Percentiles rank a stretch among this genome's conserved stretches.
phyloP scores from a whole-genome alignment of 352 stramenopile genomes.

The Pythium monospermum region DNA sequence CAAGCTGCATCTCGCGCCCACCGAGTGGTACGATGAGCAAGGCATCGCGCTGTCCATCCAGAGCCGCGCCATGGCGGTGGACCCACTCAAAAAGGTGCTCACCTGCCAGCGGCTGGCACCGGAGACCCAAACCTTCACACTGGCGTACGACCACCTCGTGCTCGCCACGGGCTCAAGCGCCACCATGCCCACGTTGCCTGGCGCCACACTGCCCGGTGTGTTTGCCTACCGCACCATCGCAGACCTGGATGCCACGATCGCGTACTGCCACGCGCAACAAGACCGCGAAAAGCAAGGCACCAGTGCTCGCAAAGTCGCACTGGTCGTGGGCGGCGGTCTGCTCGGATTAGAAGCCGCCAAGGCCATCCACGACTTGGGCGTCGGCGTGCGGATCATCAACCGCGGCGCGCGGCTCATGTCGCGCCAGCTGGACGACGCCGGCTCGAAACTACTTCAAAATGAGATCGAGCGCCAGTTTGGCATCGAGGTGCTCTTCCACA shows the following conservation, averaged over 20 bases:
- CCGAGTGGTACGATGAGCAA: constrained; percentile 84
- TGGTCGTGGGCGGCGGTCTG: constrained; percentile 74
- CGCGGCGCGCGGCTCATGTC: constrained; percentile 91
- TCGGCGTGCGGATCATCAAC: constrained; percentile 88
- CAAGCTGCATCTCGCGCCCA: constrained; percentile 76
- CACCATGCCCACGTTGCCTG: constrained; percentile 82
- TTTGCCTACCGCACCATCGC: constrained; percentile 94
- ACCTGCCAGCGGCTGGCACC: constrained; percentile 29
- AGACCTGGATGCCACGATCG: constrained; percentile 87
- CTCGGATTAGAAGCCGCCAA: constrained; percentile 86
- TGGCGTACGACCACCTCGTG: constrained; percentile 87
- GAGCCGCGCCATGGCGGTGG: constrained; percentile 71
- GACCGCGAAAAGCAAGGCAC: constrained; percentile 20
- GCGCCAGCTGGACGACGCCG: constrained; percentile 89
- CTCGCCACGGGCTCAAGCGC: constrained; percentile 88
- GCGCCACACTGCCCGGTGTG: constrained; percentile 76
- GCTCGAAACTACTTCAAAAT: constrained; percentile 82
- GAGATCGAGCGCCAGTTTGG: constrained; percentile 86
- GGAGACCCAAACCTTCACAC: constrained; percentile 36
- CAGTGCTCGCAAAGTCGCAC: constrained; percentile 29
- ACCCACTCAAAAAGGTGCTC: constrained; percentile 70
- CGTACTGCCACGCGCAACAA: constrained; percentile 64
- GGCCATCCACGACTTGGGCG: constrained; percentile 87
- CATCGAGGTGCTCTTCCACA: constrained; percentile 86
- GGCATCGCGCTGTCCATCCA: constrained; percentile 73